These are phyloP conservation scores for Primulina tabacum DNA, from an alignment of 257 asterid species.

Conservation along the genomic window DNA sequence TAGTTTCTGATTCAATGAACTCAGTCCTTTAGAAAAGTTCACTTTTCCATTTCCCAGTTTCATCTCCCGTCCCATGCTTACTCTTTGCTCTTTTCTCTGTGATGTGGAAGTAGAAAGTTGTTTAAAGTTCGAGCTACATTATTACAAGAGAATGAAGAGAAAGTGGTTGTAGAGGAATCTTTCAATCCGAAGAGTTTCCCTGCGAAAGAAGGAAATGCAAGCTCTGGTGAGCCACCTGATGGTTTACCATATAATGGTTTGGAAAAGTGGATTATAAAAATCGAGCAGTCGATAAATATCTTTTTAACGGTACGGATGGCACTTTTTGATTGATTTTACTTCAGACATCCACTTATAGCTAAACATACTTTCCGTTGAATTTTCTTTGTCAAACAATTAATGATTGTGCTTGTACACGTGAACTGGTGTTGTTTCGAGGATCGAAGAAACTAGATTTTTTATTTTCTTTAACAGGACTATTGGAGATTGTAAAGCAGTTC, in stretches of 20 bases:
- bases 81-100: constrained; percentile 22
- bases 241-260: constrained; percentile 47
- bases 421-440: background rate
- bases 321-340: constrained; percentile 6
- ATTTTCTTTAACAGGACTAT: background rate
- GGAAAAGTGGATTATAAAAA: constrained; percentile 63
- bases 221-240: constrained; percentile 35
- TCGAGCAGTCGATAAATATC: constrained; percentile 87
- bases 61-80: constrained; percentile 1
- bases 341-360: background rate
- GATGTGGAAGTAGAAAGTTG: constrained; percentile 33
- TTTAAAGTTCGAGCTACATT: constrained; percentile 56
- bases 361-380: background rate
- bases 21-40: background rate
- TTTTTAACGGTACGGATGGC: constrained; percentile 60
- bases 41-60: background rate
- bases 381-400: too few relatives aligned
- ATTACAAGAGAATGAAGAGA: constrained; percentile 74
- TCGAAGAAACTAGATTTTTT: background rate
- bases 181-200: constrained; percentile 60
- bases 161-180: constrained; percentile 66
- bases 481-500: background rate
- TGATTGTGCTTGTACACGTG: background rate
- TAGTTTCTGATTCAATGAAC: background rate
- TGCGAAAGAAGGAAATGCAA: constrained; percentile 42